Evolutionary conservation across 306 rosid species (phyloP), one percentile per base, ranked within the genome.

Genomic region (Gynostemma pentaphyllum): DNA sequence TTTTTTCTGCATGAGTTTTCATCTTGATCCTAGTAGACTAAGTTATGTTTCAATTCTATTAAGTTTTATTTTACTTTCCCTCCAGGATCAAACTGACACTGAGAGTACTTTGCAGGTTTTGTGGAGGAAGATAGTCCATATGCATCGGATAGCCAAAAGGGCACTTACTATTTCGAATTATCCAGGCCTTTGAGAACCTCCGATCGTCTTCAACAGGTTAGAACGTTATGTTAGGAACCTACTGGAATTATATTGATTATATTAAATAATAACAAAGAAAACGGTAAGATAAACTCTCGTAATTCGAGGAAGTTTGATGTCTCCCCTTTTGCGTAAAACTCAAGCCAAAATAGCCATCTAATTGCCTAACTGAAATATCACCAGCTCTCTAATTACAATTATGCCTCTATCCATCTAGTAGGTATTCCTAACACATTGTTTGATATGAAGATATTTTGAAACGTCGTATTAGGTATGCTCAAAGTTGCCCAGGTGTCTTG

Each of bases 121-220:
- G 82, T 84, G 62, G 85, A 69, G 68, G 95, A 84, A 60, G 92
- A 88, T 52, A 92, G 87, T 79, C 98, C 98, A 40, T 92, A 79
- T 76, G 59, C 84, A 42, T 76, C 85, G 45, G 86, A 73, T 76
- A 90, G 89, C 23, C 72, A 80, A 68, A 86, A 81, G 68, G 96
- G 98, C 62, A 88, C 88, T 30, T 92, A 82, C 70, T 77, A 66
- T 71, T 92, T 85, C 60, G 98, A 92, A 79, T 88, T 92, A 70
- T 88, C 96, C 9, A 85, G 96, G 78, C 95, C 98, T 60, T 73
- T 92, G 83, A 88, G 96, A 83, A 92, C 98, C 66, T 76, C 80
- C 77, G 98, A 92, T 72, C 95, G 77, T 60, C 94, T 88, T 74
- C 98, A 92, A 76, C 98, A 92, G 98, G 98, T 88, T 70, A 70